Percentiles rank a stretch among this genome's conserved stretches.
Evolutionary conservation across 179 eudicot species (phyloP).

Genomic region (Silene coronaria): DNA sequence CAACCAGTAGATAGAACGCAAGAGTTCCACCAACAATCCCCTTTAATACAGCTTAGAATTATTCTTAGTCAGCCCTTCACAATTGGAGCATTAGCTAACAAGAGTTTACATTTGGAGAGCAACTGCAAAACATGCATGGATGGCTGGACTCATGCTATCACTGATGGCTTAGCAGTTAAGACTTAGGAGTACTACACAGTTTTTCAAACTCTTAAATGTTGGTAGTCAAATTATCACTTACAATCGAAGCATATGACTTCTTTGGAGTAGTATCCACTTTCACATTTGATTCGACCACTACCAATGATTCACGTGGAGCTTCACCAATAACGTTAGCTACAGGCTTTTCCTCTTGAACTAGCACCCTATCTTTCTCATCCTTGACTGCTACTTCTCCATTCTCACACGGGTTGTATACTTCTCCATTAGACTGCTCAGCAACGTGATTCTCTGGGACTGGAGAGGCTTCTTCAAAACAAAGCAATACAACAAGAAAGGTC

Average conservation of each 20-base stretch:
- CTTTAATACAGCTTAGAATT: not conserved
- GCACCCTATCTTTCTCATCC: constrained; percentile 26
- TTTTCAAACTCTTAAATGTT: not conserved
- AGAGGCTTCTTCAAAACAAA: constrained; percentile 31
- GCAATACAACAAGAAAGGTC: not conserved
- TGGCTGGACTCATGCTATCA: not conserved
- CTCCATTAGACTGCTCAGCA: constrained; percentile 49
- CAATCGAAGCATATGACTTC: constrained; percentile 93
- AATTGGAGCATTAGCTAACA: not conserved
- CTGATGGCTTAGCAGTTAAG: not conserved
- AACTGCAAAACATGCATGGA: not conserved
- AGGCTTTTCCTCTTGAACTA: constrained; percentile 36
- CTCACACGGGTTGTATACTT: constrained; percentile 39
- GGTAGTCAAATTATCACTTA: constrained; percentile 32
- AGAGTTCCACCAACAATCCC: not conserved
- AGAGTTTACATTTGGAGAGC: not conserved
- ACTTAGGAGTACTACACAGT: not conserved
- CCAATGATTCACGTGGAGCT: constrained; percentile 34
- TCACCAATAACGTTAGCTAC: constrained; percentile 66
- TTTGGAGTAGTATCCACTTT: constrained; percentile 59
- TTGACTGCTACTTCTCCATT: constrained; percentile 40
- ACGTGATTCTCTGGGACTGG: constrained; percentile 40
- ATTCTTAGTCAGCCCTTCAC: not conserved
- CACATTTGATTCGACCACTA: constrained; percentile 32
- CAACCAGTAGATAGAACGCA: not conserved